phyloP scores from a whole-genome alignment of 208 protist genomes.

The Trypanosoma congolense region DNA sequence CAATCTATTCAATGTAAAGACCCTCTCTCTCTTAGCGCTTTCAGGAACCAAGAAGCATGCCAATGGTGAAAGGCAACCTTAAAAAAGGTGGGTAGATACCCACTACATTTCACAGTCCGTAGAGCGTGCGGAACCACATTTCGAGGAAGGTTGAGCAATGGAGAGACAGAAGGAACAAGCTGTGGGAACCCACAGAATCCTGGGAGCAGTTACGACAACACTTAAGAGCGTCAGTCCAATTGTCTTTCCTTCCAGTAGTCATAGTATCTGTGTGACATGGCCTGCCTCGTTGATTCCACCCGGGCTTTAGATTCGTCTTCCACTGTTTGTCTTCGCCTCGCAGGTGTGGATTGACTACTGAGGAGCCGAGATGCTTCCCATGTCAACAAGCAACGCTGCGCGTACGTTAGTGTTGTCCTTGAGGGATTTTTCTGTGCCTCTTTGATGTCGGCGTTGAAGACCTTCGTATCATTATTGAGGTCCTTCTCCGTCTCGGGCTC shows the following conservation, averaged over 20 bases:
- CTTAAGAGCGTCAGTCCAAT: not conserved
- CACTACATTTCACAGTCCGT: not conserved
- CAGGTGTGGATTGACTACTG: slow-evolving; percentile 1
- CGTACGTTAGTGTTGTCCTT: slow-evolving; percentile 48
- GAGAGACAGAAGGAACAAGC: slow-evolving; percentile 1
- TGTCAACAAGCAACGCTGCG: slow-evolving; percentile 68
- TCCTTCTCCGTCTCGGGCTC: not conserved
- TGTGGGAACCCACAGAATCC: not conserved
- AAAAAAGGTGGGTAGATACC: no score
- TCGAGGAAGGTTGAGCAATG: not conserved
- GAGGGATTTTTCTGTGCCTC: not conserved
- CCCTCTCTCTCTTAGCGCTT: no score
- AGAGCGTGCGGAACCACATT: not conserved
- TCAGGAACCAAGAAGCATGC: no score
- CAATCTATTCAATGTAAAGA: no score
- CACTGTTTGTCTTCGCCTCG: not conserved
- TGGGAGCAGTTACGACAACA: not conserved
- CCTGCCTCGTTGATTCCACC: not conserved
- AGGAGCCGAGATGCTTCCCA: slow-evolving; percentile 60
- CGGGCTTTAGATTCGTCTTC: not conserved
- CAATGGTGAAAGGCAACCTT: not conserved
- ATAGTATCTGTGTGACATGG: slow-evolving; percentile 6
- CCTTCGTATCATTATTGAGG: not conserved
- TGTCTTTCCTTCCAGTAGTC: slow-evolving; percentile 18
- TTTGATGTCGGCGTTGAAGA: not conserved